Evolutionary conservation across 202 grass and related monocot genomes (phyloP).

Genomic region (Carex sylvatica): DNA sequence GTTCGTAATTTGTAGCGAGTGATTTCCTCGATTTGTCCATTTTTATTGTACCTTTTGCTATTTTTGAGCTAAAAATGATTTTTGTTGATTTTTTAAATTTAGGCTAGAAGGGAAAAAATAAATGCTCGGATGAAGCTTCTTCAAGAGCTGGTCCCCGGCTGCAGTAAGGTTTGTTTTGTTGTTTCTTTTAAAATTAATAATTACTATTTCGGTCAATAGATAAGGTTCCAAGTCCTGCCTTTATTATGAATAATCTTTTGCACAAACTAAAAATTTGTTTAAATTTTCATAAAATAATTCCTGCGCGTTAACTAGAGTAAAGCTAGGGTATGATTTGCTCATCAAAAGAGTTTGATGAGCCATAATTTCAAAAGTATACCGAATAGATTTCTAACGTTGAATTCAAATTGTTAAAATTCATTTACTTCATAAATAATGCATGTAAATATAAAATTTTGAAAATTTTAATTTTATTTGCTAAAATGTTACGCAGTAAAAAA

Average conservation of each 20-base stretch:
- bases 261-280: not conserved
- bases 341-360: too few species aligned
- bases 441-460: too few species aligned
- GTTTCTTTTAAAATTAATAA: not conserved
- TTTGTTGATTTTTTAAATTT: not conserved
- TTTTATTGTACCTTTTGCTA: not conserved
- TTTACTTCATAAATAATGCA: too few species aligned
- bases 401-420: too few species aligned
- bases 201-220: not conserved
- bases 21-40: not conserved
- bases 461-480: too few species aligned
- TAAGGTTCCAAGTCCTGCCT: not conserved
- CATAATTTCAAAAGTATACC: too few species aligned
- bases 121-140: constrained; percentile 95
- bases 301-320: not conserved
- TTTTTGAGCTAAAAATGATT: not conserved
- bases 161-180: constrained; percentile 64
- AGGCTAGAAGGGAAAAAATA: constrained; percentile 96
- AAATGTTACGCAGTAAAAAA: too few species aligned
- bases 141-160: constrained; percentile 94
- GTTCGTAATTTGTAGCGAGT: constrained; percentile 13
- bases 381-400: too few species aligned
- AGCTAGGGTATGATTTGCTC: too few species aligned
- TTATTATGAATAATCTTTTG: not conserved
- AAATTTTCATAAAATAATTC: not conserved